These are phyloP conservation scores for Phytopythium chamaehyphon DNA, from an alignment of 352 stramenopile species.

Conservation along the genomic window DNA sequence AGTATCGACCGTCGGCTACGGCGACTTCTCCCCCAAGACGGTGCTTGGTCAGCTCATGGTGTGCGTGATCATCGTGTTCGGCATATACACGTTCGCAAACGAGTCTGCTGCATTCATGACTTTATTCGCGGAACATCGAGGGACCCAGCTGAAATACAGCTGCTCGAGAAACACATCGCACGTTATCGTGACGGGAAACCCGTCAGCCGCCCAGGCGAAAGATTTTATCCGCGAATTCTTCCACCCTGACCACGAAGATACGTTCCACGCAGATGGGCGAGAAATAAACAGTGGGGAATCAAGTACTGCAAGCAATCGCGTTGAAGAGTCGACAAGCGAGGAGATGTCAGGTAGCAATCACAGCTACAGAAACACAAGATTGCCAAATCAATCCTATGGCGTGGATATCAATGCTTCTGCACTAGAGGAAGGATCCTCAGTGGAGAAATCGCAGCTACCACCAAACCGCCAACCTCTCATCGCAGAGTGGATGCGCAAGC, in stretches of 20 bases:
- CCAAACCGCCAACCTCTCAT: conserved; percentile 18
- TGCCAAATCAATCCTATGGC: background rate
- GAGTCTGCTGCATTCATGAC: conserved; percentile 76
- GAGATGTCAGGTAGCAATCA: conserved; percentile 1
- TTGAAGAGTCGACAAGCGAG: background rate
- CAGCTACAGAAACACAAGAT: background rate
- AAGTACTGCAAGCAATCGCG: background rate
- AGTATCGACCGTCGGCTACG: conserved; percentile 84
- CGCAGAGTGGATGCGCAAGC: conserved; percentile 48
- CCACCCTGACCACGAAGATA: conserved; percentile 72
- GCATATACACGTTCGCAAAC: conserved; percentile 86
- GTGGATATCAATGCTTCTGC: conserved; percentile 4
- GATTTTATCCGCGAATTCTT: conserved; percentile 90
- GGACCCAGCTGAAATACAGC: conserved; percentile 54
- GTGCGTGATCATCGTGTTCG: conserved; percentile 80
- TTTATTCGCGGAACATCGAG: conserved; percentile 68
- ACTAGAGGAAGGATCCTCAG: conserved; percentile 25
- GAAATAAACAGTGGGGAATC: background rate
- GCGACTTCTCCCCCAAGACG: conserved; percentile 83
- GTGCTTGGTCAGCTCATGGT: conserved; percentile 75
- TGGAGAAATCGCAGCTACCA: conserved; percentile 2
- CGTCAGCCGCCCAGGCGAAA: conserved; percentile 70
- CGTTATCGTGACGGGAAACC: conserved; percentile 85
- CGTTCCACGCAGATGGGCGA: conserved; percentile 15
- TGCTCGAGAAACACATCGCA: conserved; percentile 64